Evolutionary conservation across 805 yeast genomes (phyloP), one percentile per base, ranked within the genome.

Genomic region (Barnettozyma siamensis): DNA sequence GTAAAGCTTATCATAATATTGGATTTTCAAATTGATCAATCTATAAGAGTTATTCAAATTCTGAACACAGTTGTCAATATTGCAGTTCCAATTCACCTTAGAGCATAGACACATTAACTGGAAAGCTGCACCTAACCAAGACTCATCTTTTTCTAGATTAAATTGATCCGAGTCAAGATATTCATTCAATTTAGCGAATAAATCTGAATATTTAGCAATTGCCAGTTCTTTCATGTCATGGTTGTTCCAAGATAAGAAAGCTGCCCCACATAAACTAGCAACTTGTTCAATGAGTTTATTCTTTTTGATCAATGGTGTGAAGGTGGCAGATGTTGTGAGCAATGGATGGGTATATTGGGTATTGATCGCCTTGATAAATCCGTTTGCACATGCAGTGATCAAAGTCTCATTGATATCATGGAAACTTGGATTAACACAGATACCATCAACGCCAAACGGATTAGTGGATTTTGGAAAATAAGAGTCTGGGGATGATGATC

Each of bases 281-380:
- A 69, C 57, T n/a, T 53, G 54, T 38, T 57, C 51, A 33, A 67
- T 44, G 6, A 61, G 49, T 3, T 51, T 42, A 34, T 65, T 66
- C 11, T 46, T 45, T 4, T 7, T 26, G 6, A 65, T 62, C 7
- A 60, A 58, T 2, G 72, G 70, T 1, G 69, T 50, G 45, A 69
- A 69, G 1, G 69, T 63, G 0, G 69, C 64, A 1, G 59, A 60
- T 1, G 73, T 69, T 10, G 70, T 66, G 6, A 70, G 48, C 12
- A 55, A 50, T 2, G 65, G 63, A 43, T 68, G 72, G 0, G 73
- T 63, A 30, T 62, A 50, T 42, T 69, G 72, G 1, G 75, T 71
- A 1, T 70, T 66, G 9, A 69, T 54, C 3, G 67, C 53, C 6
- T 63, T 62, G 45, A 72, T 61, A 46, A 69, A 70, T 2, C 68